Evolutionary conservation across 129 eudicot genomes (phyloP).

Genomic region (Scalesia atractyloides): DNA sequence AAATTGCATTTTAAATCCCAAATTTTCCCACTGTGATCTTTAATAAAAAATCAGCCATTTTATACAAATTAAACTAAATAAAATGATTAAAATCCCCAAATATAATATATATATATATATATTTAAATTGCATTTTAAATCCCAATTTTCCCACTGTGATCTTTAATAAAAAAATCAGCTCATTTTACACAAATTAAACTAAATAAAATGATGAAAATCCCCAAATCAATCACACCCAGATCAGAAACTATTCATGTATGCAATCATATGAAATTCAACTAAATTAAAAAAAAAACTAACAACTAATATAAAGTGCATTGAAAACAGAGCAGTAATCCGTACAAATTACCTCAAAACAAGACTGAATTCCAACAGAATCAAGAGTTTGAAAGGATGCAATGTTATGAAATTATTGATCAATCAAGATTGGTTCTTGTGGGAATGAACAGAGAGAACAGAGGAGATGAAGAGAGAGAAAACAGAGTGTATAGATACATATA

Average conservation of each 20-base stretch:
- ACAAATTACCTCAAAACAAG: constrained; percentile 29
- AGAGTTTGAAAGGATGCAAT: constrained; percentile 9
- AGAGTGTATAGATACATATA: background rate
- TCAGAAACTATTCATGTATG: background rate
- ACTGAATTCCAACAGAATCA: constrained; percentile 16
- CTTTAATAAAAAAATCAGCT: background rate
- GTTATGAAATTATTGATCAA: constrained; percentile 25
- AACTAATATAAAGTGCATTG: constrained; percentile 16
- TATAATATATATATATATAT: background rate
- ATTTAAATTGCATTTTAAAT: background rate
- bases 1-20: background rate
- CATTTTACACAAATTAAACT: background rate
- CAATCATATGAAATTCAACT: constrained; percentile 24
- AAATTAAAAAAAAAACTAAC: background rate
- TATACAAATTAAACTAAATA: background rate
- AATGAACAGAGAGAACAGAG: constrained; percentile 34
- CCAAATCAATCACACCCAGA: constrained; percentile 21
- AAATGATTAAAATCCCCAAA: no score
- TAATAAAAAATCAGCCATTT: background rate
- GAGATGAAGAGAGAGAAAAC: constrained; percentile 24
- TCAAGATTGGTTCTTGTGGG: constrained; percentile 31
- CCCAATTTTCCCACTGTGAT: background rate
- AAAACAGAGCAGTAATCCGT: background rate
- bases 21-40: no score
- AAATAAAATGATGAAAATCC: background rate